A percentile compares a stretch with the other conserved stretches of the same genome.
Evolutionary conservation across 1,284 basidiomycete genomes (phyloP).

Genomic region (Boletus hoseneyae): DNA sequence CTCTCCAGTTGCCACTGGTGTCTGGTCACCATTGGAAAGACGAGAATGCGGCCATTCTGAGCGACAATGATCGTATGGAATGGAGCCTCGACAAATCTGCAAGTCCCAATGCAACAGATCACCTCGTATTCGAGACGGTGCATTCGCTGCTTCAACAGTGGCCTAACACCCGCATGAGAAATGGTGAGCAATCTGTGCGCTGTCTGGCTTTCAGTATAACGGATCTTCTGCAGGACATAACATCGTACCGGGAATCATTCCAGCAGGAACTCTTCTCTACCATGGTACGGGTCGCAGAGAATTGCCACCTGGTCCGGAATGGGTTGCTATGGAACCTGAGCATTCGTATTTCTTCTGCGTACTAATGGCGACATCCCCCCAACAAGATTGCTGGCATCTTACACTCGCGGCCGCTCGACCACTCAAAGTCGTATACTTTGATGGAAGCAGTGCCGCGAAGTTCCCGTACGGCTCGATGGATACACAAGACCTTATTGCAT

Average conservation of each 20-base stretch:
- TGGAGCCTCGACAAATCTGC: constrained; percentile 20
- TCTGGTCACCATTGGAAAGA: too few species aligned
- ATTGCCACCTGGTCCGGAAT: constrained; percentile 38
- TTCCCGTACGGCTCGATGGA: constrained; percentile 27
- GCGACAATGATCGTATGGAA: not conserved
- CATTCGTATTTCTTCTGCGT: constrained; percentile 39
- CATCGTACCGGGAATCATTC: constrained; percentile 40
- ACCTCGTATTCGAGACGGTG: constrained; percentile 25
- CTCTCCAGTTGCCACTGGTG: too few species aligned
- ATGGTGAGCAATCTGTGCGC: constrained; percentile 30
- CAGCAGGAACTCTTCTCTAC: constrained; percentile 41
- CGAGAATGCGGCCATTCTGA: too few species aligned
- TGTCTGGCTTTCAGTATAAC: too few species aligned
- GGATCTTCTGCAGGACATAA: constrained; percentile 36
- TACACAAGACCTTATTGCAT: constrained; percentile 41
- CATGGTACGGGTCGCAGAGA: constrained; percentile 31
- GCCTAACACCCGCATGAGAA: constrained; percentile 47
- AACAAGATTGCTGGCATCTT: constrained; percentile 36
- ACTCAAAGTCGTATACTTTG: constrained; percentile 37
- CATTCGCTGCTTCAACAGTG: constrained; percentile 40
- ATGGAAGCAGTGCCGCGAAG: constrained; percentile 38
- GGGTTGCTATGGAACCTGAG: constrained; percentile 43
- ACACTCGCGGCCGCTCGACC: constrained; percentile 36
- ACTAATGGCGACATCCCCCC: not conserved
- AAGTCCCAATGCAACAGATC: constrained; percentile 12